Conservation (phyloP, 192 early-diverging fungal genomes). For the Gonapodya prolifera region DNA sequence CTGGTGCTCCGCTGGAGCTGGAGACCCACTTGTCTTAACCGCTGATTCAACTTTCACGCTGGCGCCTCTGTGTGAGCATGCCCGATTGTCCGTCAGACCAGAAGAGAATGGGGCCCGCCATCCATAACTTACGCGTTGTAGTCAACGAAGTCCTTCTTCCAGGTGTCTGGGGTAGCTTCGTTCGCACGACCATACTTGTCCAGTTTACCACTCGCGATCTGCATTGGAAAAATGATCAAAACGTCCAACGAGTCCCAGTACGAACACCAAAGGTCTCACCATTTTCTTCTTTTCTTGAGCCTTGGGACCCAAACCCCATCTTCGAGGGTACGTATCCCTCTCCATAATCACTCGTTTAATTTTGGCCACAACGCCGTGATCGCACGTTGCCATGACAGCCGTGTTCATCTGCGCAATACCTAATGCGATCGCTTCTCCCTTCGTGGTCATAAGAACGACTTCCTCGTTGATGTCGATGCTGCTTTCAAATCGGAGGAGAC, state of each 20-base stretch:
- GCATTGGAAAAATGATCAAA: conserved; percentile 65
- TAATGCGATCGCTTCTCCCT: conserved; percentile 98
- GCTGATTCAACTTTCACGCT: conserved; percentile 20
- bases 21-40: conserved; percentile 19
- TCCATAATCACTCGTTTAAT: conserved; percentile 99
- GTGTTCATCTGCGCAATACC: conserved; percentile 96
- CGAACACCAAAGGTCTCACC: neutral
- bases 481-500: conserved; percentile 88
- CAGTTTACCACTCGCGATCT: conserved; percentile 55
- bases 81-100: too few species aligned
- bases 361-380: conserved; percentile 96
- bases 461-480: conserved; percentile 95
- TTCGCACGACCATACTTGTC: conserved; percentile 92
- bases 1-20: conserved; percentile 14
- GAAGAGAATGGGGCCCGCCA: too few species aligned
- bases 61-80: neutral
- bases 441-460: conserved; percentile 97
- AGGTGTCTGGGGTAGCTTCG: conserved; percentile 67
- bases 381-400: conserved; percentile 90
- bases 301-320: conserved; percentile 94
- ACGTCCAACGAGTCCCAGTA: neutral
- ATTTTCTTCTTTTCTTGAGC: conserved; percentile 93
- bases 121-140: conserved; percentile 29
- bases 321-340: conserved; percentile 95
- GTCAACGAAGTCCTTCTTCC: conserved; percentile 72